A percentile compares a stretch with the other conserved stretches of the same genome.
Conservation (phyloP, 495 filamentous ascomycete genomes). For the Penicillium ucsense region DNA sequence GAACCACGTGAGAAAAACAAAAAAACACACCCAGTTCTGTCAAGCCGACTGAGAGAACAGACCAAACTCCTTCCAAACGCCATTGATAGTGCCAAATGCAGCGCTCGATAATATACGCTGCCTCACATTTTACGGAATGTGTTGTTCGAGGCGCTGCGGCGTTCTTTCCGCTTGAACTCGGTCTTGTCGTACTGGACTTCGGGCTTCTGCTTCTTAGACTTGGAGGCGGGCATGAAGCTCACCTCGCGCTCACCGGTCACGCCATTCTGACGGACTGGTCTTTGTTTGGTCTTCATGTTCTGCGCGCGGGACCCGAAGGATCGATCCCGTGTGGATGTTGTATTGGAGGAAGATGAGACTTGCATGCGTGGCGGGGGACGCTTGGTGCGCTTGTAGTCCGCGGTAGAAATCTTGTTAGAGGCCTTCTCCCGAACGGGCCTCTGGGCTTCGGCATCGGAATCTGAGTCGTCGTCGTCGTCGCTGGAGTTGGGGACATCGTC, state of each 20-base stretch:
- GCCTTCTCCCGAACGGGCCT: constrained; percentile 22
- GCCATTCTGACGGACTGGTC: constrained; percentile 38
- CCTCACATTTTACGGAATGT: constrained; percentile 43
- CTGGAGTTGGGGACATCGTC: constrained; percentile 38
- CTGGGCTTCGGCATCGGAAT: constrained; percentile 20
- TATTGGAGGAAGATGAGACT: constrained; percentile 42
- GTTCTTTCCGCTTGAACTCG: constrained; percentile 31
- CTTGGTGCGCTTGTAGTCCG: constrained; percentile 33
- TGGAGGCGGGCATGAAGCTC: constrained; percentile 65
- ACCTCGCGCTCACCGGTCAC: constrained; percentile 78
- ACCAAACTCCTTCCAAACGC: background rate
- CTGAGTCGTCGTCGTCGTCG: constrained; percentile 36
- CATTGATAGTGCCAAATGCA: background rate
- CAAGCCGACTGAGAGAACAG: no score
- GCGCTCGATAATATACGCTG: background rate
- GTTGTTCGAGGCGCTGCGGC: constrained; percentile 44
- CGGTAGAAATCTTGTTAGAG: constrained; percentile 52
- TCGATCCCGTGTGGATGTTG: constrained; percentile 36
- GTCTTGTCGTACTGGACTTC: constrained; percentile 21
- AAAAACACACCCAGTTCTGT: background rate
- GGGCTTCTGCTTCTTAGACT: constrained; percentile 34
- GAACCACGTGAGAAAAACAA: background rate
- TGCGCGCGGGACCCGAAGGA: constrained; percentile 65
- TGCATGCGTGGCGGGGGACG: constrained; percentile 50
- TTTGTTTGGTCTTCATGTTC: constrained; percentile 37